phyloP scores from a whole-genome alignment of 2,329 filamentous ascomycete genomes.

The Phoma herbarum region DNA sequence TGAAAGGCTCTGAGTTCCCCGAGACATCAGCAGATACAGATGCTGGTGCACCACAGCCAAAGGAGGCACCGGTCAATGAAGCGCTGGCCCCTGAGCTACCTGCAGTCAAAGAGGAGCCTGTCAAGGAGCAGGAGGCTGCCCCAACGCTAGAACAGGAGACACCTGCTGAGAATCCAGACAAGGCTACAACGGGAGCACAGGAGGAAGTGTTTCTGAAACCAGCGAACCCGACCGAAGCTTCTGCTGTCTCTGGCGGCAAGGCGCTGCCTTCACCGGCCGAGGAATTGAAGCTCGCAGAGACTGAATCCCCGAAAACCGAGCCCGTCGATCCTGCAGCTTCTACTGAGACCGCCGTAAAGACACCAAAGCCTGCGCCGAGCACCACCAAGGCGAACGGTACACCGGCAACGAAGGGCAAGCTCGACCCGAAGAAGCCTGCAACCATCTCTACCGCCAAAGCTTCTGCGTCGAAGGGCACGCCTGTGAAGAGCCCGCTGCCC shows the following conservation, averaged over 20 bases:
- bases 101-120: conserved; percentile 16
- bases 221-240: conserved; percentile 47
- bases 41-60: conserved; percentile 13
- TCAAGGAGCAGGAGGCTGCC: conserved; percentile 7
- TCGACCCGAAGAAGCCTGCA: conserved; percentile 43
- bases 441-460: conserved; percentile 46
- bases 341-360: conserved; percentile 12
- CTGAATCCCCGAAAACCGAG: conserved; percentile 4
- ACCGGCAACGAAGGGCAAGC: conserved; percentile 32
- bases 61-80: conserved; percentile 16
- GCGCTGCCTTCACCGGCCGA: conserved; percentile 48
- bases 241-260: conserved; percentile 52
- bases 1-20: conserved; percentile 50
- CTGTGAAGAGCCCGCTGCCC: conserved; percentile 46
- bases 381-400: conserved; percentile 33
- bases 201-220: conserved; percentile 54
- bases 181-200: conserved; percentile 53
- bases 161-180: conserved; percentile 55
- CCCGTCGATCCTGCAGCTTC: conserved; percentile 8
- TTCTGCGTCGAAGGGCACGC: conserved; percentile 32
- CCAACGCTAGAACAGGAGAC: conserved; percentile 18
- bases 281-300: conserved; percentile 16
- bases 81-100: conserved; percentile 12
- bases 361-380: conserved; percentile 25
- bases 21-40: conserved; percentile 29